phyloP scores from a whole-genome alignment of 1,284 basidiomycete genomes.

The Vanrija sp. region DNA sequence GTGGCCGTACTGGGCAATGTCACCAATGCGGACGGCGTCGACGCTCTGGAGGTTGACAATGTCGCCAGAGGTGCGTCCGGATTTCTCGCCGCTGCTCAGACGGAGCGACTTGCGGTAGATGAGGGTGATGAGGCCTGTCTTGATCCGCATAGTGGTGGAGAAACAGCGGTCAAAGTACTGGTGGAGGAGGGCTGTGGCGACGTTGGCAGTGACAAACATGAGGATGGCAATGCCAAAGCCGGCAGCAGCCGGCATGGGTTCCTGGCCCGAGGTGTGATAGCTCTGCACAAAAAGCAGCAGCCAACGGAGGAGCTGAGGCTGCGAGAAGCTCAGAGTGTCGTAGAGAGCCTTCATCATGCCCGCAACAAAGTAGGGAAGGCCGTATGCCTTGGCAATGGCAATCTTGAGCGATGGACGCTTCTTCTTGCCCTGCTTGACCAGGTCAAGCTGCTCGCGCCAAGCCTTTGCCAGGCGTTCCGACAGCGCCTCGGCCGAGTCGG shows the following conservation, averaged over 20 bases:
- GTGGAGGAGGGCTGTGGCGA: constrained; percentile 79
- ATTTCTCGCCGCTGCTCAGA: constrained; percentile 76
- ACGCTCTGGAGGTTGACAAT: constrained; percentile 93
- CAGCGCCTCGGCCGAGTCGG: constrained; percentile 70
- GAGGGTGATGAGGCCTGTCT: constrained; percentile 76
- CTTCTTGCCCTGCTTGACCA: constrained; percentile 53
- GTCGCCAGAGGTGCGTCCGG: constrained; percentile 72
- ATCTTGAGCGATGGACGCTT: constrained; percentile 68
- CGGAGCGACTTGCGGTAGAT: constrained; percentile 85
- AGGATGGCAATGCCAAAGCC: constrained; percentile 71
- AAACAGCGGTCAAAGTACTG: constrained; percentile 62
- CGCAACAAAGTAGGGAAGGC: constrained; percentile 69
- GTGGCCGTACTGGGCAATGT: constrained; percentile 71
- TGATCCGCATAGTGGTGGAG: constrained; percentile 71
- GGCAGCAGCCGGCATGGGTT: constrained; percentile 46
- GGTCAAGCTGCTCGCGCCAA: constrained; percentile 48
- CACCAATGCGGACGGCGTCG: constrained; percentile 72
- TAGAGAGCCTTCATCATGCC: constrained; percentile 68
- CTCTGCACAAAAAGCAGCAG: constrained; percentile 75
- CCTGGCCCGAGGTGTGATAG: constrained; percentile 53
- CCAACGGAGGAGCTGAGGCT: constrained; percentile 81
- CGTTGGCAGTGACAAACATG: constrained; percentile 74
- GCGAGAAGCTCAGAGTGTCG: constrained; percentile 75
- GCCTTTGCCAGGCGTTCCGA: constrained; percentile 58
- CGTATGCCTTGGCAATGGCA: constrained; percentile 72